Base-by-base conservation (phyloP, 164 flowering plant genomes). In the Sedum album region DNA sequence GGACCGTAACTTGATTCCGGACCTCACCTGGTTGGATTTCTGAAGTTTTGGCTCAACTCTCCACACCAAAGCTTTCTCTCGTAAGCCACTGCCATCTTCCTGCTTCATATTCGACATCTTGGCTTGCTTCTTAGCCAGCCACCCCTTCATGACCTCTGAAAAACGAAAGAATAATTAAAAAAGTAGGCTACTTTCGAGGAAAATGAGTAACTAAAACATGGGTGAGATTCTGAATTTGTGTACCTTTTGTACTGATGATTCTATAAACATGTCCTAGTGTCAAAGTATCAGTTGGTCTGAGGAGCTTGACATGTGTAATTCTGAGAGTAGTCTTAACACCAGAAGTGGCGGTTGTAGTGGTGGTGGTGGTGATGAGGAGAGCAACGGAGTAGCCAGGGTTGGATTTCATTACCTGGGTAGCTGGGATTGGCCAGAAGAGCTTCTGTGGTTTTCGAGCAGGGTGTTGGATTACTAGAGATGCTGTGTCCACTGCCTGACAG, bases 311-410 rank as follows among this genome's bases (percentile, higher is more conserved):
- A 20, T 86, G 75, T 0, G 94, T 88, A 8, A 86, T 26, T 4
- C 86, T 71, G n/a, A 86, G 76, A 1, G 79, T 71, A 36, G 62
- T 72, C 33, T 11, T 74, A 18, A 35, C 64, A 18, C n/a, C 61
- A 38, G 49, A 60, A 39, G 13, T 14, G 42, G 42, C 42, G 49
- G 69, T 35, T 42, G 74, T 20, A 10, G 38, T 35, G 72, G 25
- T 61, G 64, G 65, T 21, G 82, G 91, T 83, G 73, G 89, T 84
- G 76, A 93, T 82, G 66, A 90, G 80, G 20, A 90, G 88, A 38
- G 96, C 96, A 1, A 93, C 96, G 65, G 86, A 86, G 77, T 90
- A 85, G 26, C 95, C 91, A 3, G 95, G 95, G 67, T 93, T 86
- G 65, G 53, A 74, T 77, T 77, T 93, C 89, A 90, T 88, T 60